These are phyloP conservation scores for Metschnikowia gruessii DNA, from an alignment of 805 yeast genomes.

Conservation along the genomic window DNA sequence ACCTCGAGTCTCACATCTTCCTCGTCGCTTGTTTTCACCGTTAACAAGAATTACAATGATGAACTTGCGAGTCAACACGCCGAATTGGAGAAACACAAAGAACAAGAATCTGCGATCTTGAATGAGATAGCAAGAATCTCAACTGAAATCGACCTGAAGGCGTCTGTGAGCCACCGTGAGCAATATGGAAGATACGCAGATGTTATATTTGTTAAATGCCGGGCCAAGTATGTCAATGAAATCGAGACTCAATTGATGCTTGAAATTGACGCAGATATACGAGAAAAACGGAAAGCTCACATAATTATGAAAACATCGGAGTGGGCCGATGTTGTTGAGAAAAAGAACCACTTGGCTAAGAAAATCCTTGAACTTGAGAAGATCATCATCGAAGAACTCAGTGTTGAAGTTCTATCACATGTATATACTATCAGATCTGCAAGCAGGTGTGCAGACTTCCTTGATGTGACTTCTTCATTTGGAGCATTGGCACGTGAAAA, in stretches of 20 bases:
- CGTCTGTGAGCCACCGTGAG: slow-evolving; percentile 27
- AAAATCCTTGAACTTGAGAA: slow-evolving; percentile 56
- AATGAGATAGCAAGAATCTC: slow-evolving; percentile 21
- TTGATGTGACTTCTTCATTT: slow-evolving; percentile 75
- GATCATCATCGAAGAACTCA: slow-evolving; percentile 47
- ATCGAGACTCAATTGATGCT: slow-evolving; percentile 8
- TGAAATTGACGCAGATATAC: slow-evolving; percentile 13
- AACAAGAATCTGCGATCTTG: slow-evolving; percentile 27
- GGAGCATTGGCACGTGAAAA: slow-evolving; percentile 68
- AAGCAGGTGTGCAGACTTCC: slow-evolving; percentile 52
- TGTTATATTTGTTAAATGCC: slow-evolving; percentile 49
- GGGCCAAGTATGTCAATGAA: slow-evolving; percentile 28
- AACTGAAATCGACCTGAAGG: slow-evolving; percentile 28
- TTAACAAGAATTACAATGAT: slow-evolving; percentile 34
- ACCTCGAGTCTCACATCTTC: not conserved
- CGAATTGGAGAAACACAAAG: slow-evolving; percentile 24
- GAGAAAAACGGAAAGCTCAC: slow-evolving; percentile 39
- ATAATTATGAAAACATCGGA: slow-evolving; percentile 45
- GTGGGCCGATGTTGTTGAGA: slow-evolving; percentile 55
- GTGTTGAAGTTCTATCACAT: slow-evolving; percentile 42
- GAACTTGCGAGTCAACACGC: slow-evolving; percentile 35
- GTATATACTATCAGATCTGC: slow-evolving; percentile 48
- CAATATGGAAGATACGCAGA: slow-evolving; percentile 34
- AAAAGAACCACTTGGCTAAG: slow-evolving; percentile 43
- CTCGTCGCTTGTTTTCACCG: slow-evolving; percentile 22